Conservation (phyloP, 2,329 filamentous ascomycete species). For the Ceratocystis diversiconidia region DNA sequence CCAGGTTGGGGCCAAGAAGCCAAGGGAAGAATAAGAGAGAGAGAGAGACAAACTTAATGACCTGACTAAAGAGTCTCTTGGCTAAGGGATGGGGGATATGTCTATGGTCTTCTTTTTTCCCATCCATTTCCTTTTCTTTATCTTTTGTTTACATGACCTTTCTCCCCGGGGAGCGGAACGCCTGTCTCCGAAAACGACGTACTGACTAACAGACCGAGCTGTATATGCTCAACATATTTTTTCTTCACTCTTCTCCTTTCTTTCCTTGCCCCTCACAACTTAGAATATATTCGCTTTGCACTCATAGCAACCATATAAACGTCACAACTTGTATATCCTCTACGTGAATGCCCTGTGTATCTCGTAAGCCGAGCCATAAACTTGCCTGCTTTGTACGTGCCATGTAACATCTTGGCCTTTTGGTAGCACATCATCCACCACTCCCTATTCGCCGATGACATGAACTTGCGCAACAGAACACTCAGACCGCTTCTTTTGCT, state of each 20-base stretch:
- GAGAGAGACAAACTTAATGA: neutral
- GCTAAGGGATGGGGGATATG: neutral
- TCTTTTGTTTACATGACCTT: neutral
- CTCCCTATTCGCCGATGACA: neutral
- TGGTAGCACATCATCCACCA: neutral
- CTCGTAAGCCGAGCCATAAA: too few relatives aligned
- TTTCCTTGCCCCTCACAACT: neutral
- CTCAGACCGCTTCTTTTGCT: conserved; percentile 9
- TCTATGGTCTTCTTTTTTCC: neutral
- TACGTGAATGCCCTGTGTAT: too few relatives aligned
- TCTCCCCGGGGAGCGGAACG: conserved; percentile 9
- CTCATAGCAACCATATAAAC: neutral
- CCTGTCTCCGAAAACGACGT: conserved; percentile 1
- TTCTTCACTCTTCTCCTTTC: neutral
- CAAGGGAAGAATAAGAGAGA: neutral
- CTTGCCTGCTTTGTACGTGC: neutral
- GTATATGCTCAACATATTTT: neutral
- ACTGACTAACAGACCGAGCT: neutral
- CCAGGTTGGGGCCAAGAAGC: neutral
- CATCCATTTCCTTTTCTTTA: neutral
- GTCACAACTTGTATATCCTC: neutral
- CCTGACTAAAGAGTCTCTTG: too few relatives aligned
- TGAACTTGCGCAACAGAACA: neutral
- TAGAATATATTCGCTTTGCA: neutral
- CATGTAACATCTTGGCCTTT: neutral